phyloP scores from a whole-genome alignment of 495 filamentous ascomycete species.

The Recurvomyces mirabilis region DNA sequence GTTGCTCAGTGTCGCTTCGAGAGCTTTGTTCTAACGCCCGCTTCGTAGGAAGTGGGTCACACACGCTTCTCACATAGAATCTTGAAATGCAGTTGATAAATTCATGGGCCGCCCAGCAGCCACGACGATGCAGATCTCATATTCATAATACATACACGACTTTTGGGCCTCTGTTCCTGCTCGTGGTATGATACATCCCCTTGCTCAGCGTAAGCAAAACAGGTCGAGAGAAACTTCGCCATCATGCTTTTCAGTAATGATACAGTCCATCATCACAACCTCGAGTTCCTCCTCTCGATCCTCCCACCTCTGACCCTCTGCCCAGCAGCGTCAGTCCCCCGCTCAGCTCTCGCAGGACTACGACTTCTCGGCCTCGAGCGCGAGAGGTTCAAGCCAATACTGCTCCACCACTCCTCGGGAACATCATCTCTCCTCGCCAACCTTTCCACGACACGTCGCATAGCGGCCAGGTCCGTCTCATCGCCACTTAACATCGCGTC shows the following conservation, averaged over 20 bases:
- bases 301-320: constrained; percentile 4
- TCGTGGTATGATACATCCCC: too few relatives aligned
- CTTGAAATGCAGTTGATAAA: too few relatives aligned
- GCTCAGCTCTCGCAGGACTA: not conserved
- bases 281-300: constrained; percentile 10
- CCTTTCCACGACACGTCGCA: constrained; percentile 57
- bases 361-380: constrained; percentile 14
- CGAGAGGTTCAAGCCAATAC: constrained; percentile 54
- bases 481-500: constrained; percentile 16
- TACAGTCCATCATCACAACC: constrained; percentile 12
- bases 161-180: too few relatives aligned
- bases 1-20: constrained; percentile 67
- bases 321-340: not conserved
- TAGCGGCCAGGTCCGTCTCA: constrained; percentile 43
- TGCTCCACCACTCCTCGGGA: constrained; percentile 67
- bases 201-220: too few relatives aligned
- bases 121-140: too few relatives aligned
- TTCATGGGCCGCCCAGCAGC: too few relatives aligned
- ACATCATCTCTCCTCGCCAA: constrained; percentile 58
- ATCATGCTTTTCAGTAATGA: too few relatives aligned
- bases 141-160: too few relatives aligned
- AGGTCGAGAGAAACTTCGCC: too few relatives aligned
- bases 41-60: too few relatives aligned
- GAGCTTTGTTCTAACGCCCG: constrained; percentile 39
- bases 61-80: too few relatives aligned